Evolutionary conservation across 1,284 basidiomycete genomes (phyloP), one percentile per base, ranked within the genome.

Genomic region (Xerocomus nothofagi): DNA sequence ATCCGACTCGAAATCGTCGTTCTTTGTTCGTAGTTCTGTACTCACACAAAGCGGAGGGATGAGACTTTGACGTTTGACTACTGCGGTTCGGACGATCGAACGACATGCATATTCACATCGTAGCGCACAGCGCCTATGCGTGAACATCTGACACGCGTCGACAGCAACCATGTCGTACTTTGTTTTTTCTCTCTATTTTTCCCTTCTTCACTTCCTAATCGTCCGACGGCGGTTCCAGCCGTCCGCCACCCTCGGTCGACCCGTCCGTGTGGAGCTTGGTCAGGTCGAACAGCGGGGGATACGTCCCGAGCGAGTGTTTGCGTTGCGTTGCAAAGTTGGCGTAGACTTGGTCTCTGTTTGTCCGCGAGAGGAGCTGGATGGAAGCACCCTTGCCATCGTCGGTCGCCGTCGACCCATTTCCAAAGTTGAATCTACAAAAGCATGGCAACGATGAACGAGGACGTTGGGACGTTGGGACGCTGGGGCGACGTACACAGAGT

Each of bases 401-500:
- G 6, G 24, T 24, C 1, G 45, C 65, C 26, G 53, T 53, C 3
- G 57, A 55, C 8, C 27, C 51, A 36, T 60, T 55, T 32, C 50
- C 53, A 51, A 57, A 57, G 43, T 59, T 56, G 57, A 59, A 54
- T 15, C 55, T 55, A 14, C 6, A 10, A 6, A n/a, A 29, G 38
- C 3, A 4, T 2, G 27, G 17, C 15, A 42, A 17, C 2, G 31
- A 5, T 5, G 7, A 39, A 14, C 2, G 7, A 6, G 18, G 10
- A 11, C 0, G 10, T 12, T 14, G 2, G 9, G 6, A 11, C 12
- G 14, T 11, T 27, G 18, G n/a, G 5, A 54, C n/a, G n/a, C n/a
- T n/a, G n/a, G n/a, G n/a, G n/a, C n/a, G n/a, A n/a, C 72, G 15
- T 58, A 84, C 67, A 81, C 70, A 1, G 76, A 72, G 60, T 82